phyloP scores from a whole-genome alignment of 805 yeast species.

The Yarrowia bubula region DNA sequence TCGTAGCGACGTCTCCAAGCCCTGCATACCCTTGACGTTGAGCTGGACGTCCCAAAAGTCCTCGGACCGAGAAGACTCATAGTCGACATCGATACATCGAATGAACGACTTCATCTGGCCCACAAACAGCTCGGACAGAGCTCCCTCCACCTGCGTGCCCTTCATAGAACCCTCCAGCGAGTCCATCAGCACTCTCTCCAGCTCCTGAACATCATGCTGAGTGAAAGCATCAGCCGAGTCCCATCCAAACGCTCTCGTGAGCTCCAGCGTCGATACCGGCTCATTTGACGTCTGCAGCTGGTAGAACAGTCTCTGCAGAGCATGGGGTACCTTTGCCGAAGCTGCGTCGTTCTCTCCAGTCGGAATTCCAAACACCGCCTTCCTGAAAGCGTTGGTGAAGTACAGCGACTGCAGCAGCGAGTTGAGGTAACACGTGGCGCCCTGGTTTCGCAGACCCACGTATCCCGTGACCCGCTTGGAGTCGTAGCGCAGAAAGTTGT shows the following conservation, averaged over 20 bases:
- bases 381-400: constrained; percentile 78
- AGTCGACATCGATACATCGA: constrained; percentile 88
- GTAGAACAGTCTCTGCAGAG: constrained; percentile 85
- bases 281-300: constrained; percentile 67
- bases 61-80: constrained; percentile 86
- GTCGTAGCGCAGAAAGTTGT: constrained; percentile 71
- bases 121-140: constrained; percentile 78
- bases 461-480: constrained; percentile 85
- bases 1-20: constrained; percentile 71
- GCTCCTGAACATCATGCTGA: constrained; percentile 97
- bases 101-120: constrained; percentile 96
- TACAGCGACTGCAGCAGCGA: constrained; percentile 87
- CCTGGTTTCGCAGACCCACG: constrained; percentile 93
- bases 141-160: constrained; percentile 74
- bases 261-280: constrained; percentile 79
- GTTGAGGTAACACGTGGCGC: constrained; percentile 96
- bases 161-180: constrained; percentile 87
- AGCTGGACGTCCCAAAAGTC: constrained; percentile 98
- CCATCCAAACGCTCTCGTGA: constrained; percentile 96
- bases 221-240: constrained; percentile 91
- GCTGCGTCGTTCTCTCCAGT: constrained; percentile 54
- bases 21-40: constrained; percentile 79
- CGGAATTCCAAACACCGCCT: constrained; percentile 86
- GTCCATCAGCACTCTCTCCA: constrained; percentile 94
- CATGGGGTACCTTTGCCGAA: constrained; percentile 67